Conservation (phyloP, 31 red algal species). For the Porphyra umbilicalis region DNA sequence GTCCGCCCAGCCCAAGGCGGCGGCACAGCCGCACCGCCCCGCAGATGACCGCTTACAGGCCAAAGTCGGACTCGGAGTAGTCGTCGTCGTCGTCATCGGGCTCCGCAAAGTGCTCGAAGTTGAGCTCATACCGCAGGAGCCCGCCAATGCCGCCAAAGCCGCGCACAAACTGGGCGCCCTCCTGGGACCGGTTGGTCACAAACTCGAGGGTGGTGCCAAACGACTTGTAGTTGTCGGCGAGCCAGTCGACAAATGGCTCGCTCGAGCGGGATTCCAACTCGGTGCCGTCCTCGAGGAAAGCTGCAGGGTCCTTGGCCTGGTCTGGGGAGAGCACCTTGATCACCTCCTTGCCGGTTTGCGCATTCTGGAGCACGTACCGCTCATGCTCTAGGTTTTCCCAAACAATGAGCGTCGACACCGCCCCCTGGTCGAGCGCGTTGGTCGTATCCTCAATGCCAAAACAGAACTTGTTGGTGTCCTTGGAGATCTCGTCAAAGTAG, state of each 20-base stretch:
- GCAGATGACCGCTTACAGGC: too few species aligned
- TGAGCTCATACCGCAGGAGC: conserved; percentile 92
- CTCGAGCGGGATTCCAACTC: conserved; percentile 85
- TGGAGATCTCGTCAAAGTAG: conserved; percentile 97
- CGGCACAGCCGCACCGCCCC: too few species aligned
- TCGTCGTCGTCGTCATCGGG: conserved; percentile 84
- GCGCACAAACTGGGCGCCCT: conserved; percentile 96
- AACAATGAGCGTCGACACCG: conserved; percentile 88
- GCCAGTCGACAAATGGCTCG: conserved; percentile 94
- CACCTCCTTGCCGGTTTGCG: conserved; percentile 68
- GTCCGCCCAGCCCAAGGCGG: too few species aligned
- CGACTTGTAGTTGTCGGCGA: conserved; percentile 94
- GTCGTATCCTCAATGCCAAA: conserved; percentile 90
- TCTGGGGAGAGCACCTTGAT: conserved; percentile 83
- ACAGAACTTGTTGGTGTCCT: conserved; percentile 95
- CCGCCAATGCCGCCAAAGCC: conserved; percentile 99
- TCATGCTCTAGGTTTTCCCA: conserved; percentile 97
- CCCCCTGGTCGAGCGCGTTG: conserved; percentile 87
- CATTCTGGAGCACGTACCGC: conserved; percentile 84
- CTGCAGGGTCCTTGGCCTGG: conserved; percentile 57
- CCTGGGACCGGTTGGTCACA: conserved; percentile 91
- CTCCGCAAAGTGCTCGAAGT: conserved; percentile 73
- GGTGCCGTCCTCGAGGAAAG: conserved; percentile 70
- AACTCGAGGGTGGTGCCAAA: conserved; percentile 92
- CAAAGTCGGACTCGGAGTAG: not conserved